A percentile compares a stretch with the other conserved stretches of the same genome.
Evolutionary conservation across 192 early-diverging fungal species (phyloP).

Genomic region (Kickxella alabastrina): DNA sequence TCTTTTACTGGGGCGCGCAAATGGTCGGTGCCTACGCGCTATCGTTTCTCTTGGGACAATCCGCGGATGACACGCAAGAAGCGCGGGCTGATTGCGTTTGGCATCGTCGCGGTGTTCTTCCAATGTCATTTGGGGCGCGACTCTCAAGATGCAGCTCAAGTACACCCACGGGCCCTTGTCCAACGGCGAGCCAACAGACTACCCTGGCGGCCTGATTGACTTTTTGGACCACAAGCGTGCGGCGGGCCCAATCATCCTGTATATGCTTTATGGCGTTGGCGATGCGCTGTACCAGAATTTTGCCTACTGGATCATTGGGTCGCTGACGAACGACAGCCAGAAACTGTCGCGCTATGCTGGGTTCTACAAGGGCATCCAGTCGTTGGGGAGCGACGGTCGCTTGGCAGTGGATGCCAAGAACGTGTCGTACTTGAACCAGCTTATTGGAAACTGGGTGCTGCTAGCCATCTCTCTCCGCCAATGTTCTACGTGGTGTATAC

Average conservation of each 20-base stretch:
- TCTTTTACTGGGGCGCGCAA: constrained; percentile 67
- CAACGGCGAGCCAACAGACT: too few relatives aligned
- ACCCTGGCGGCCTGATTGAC: constrained; percentile 16
- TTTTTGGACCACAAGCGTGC: constrained; percentile 37
- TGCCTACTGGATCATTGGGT: constrained; percentile 75
- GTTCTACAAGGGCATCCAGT: constrained; percentile 82
- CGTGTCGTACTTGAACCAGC: constrained; percentile 29
- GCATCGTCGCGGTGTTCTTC: constrained; percentile 33
- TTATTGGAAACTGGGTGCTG: constrained; percentile 48
- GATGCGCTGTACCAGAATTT: constrained; percentile 73
- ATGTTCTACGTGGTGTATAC: constrained; percentile 49
- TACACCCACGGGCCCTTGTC: constrained; percentile 21
- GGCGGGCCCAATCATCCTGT: constrained; percentile 58
- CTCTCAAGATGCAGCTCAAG: constrained; percentile 52
- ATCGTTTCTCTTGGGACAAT: constrained; percentile 59
- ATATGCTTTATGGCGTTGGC: constrained; percentile 62
- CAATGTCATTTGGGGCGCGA: constrained; percentile 56
- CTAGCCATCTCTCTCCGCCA: constrained; percentile 38
- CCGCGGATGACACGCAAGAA: constrained; percentile 47
- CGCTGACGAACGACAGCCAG: constrained; percentile 70
- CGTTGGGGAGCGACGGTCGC: constrained; percentile 57
- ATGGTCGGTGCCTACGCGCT: constrained; percentile 62
- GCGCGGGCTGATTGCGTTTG: constrained; percentile 56
- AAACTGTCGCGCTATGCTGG: constrained; percentile 62
- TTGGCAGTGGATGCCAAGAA: constrained; percentile 57